Base-by-base conservation (phyloP, 2,329 filamentous ascomycete species). In the Diaporthe humulicola region DNA sequence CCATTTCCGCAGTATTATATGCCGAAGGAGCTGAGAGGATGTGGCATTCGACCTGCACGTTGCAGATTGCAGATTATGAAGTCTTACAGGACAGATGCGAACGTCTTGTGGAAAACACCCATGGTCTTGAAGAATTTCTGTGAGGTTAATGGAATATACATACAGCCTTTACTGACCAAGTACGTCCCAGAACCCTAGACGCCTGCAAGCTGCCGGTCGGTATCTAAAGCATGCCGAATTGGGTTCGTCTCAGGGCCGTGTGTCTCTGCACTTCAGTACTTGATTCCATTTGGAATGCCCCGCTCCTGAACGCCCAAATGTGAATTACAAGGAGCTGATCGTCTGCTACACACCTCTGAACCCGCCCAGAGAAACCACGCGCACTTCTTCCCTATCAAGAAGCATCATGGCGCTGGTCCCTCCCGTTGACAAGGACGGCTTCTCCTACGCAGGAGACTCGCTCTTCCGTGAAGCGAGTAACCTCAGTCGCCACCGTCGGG, bases 401-500 rank as follows among this genome's bases (percentile, higher is more conserved):
- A 22, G 25, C 52, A 70, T 48, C 25, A 75, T 76, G 75, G 78
- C 81, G 54, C 74, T 82, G 14, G 76, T 79, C 10, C 76, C 80
- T 5, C 80, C 83, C 4, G 81, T 78, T 64, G 74, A 78, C 12
- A 80, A 78, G 42, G 85, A 84, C 33, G 82, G 80, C 56, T 89
- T 88, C 80, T 82, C 84, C 61, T 88, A 83, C 71, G 80, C 81
- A 2, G 81, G 83, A 25, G 83, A 86, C 61, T 82, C 84, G 2
- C 83, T 89, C 75, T 87, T 86, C 75, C 85, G 83, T 52, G 83
- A 88, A 72, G 79, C 85, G 1, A 85, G 84, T 40, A 83, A 83
- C 40, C 79, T 84, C 36, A 86, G 87, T 66, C 84, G 82, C 3
- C 87, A 89, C 77, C 84, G 85, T 1, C 87, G 87, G 5, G 87